Evolutionary conservation across 75 land plant genomes (phyloP).

Genomic region (Cupressus sempervirens): DNA sequence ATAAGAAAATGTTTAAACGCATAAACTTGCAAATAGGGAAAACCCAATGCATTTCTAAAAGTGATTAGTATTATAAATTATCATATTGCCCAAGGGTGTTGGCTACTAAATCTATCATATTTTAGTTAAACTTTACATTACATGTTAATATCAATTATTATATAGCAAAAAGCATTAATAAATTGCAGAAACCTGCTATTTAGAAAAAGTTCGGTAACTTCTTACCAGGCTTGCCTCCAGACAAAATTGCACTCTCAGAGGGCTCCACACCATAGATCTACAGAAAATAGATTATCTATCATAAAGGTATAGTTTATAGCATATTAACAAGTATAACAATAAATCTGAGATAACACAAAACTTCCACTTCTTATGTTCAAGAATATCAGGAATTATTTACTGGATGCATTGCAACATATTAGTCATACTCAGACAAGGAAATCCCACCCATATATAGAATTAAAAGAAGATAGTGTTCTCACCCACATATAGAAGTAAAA

Average conservation of each 20-base stretch:
- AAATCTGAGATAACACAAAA: not conserved
- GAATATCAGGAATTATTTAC: not conserved
- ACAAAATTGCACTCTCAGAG: constrained; percentile 74
- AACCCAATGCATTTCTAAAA: not conserved
- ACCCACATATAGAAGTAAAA: too few relatives aligned
- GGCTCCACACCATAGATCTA: constrained; percentile 91
- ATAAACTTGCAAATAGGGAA: too few relatives aligned
- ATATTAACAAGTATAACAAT: not conserved
- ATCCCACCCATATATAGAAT: not conserved
- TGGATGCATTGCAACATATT: not conserved
- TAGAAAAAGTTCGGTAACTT: not conserved
- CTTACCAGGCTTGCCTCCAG: constrained; percentile 92
- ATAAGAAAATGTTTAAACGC: not conserved
- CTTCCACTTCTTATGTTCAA: not conserved
- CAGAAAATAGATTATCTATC: not conserved
- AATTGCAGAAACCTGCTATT: not conserved
- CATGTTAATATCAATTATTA: not conserved
- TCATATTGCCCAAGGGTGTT: not conserved
- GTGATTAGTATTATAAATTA: not conserved
- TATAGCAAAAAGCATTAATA: not conserved
- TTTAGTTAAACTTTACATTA: not conserved
- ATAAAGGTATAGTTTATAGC: not conserved
- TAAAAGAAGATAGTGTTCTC: not conserved
- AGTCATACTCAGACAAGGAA: not conserved
- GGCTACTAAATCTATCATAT: not conserved